Evolutionary conservation across 306 rosid genomes (phyloP).

Genomic region (Canavalia ensiformis): DNA sequence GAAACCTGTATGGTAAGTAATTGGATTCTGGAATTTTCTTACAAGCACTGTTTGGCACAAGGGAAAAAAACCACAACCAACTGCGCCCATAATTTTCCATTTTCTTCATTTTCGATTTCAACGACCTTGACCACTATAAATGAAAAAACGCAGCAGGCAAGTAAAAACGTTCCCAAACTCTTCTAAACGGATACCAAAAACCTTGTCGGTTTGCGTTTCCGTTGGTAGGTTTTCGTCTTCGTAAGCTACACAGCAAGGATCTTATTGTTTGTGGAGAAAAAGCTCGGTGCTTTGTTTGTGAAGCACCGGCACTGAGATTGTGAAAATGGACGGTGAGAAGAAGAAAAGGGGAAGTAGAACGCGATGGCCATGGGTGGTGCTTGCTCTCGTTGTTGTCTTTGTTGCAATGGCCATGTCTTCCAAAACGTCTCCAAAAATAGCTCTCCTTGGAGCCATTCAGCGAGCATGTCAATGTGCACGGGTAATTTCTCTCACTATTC

Average conservation of each 20-base stretch:
- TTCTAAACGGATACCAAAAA: background rate
- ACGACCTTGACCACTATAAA: background rate
- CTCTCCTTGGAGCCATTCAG: conserved; percentile 62
- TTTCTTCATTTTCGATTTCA: background rate
- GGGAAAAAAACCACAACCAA: background rate
- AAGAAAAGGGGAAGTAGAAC: conserved; percentile 51
- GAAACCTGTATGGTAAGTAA: too few species aligned
- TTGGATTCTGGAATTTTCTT: too few species aligned
- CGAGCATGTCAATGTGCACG: conserved; percentile 74
- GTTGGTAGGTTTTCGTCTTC: conserved; percentile 6
- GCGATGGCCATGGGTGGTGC: conserved; percentile 68
- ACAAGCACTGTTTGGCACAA: too few species aligned
- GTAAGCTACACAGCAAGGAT: background rate
- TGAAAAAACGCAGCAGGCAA: background rate
- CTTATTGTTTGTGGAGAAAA: conserved; percentile 31
- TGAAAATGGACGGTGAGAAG: conserved; percentile 51
- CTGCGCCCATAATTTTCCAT: background rate
- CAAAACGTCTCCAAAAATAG: conserved; percentile 51
- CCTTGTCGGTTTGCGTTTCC: background rate
- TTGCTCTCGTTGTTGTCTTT: conserved; percentile 65
- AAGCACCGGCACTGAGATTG: conserved; percentile 48
- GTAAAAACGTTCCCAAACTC: conserved; percentile 38
- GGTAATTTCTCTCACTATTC: conserved; percentile 54
- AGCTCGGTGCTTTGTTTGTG: conserved; percentile 9
- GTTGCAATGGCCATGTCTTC: conserved; percentile 72